Base-by-base conservation (phyloP, 2,329 filamentous ascomycete genomes). In the Stagonosporopsis cucurbitacearum region DNA sequence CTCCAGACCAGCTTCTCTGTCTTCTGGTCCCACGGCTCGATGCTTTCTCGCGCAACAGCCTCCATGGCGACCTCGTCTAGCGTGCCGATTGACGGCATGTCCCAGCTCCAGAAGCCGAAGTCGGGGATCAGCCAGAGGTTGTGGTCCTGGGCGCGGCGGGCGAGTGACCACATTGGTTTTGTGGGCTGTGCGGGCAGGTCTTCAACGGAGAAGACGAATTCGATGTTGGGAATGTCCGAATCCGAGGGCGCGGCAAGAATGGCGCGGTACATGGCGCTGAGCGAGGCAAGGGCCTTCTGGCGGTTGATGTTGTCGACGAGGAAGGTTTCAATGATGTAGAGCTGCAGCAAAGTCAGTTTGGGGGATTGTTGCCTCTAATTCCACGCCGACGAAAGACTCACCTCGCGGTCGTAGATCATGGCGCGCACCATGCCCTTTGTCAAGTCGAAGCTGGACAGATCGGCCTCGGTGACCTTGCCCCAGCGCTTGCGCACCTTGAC, bases 91-190 rank as follows among this genome's bases (percentile, higher is more conserved):
- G 64, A 58, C n/a, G 64, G 64, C 66, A 73, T 67, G 36, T 70
- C 67, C 70, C 70, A 74, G 55, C 62, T 68, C 70, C 70, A 74
- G 58, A 69, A 74, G 39, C 70, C 70, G 57, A 71, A 73, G 57
- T 73, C 70, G 11, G 70, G 71, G 13, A 74, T 73, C 36, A 74
- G 62, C 71, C 71, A 74, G 33, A 73, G 58, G 33, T 70, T 66
- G 30, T 72, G 51, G 37, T 73, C 70, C 25, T 69, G 66, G 2
- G 65, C 61, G 36, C 68, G 70, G 36, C 71, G 71, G 13, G 71
- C 63, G 35, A 74, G 69, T 28, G 62, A 64, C 70, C 70, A 73
- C 44, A 73, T 58, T 6, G 69, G 69, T 32, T 70, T 69, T 3
- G 60, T 57, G 11, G 67, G 66, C 40, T 72, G 62, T 1, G 68